Conservation (phyloP, 495 filamentous ascomycete species). For the Penicillium steckii region DNA sequence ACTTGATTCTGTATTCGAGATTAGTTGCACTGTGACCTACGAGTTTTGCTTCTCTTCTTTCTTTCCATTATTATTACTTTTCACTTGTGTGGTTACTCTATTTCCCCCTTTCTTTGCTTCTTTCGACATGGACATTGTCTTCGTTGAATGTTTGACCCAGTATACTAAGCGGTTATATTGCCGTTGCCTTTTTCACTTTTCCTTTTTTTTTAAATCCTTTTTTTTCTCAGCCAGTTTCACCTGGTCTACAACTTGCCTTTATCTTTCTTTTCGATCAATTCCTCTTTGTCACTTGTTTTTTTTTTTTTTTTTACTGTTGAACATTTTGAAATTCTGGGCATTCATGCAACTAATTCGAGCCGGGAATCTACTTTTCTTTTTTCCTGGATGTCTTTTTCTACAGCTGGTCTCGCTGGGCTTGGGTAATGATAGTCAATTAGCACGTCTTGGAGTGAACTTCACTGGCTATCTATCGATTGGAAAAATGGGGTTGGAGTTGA, state of each 20-base stretch:
- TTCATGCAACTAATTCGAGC: not conserved
- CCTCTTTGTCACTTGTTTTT: not conserved
- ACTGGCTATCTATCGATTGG: too few relatives aligned
- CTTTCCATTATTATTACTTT: constrained; percentile 35
- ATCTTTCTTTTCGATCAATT: not conserved
- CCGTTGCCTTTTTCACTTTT: not conserved
- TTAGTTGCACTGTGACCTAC: constrained; percentile 37
- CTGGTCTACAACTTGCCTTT: not conserved
- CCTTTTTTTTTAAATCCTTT: not conserved
- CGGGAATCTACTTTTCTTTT: constrained; percentile 12
- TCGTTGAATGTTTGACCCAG: constrained; percentile 1
- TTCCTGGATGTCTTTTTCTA: not conserved
- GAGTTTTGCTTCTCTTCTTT: constrained; percentile 30
- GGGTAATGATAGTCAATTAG: too few relatives aligned
- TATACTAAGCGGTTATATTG: constrained; percentile 2
- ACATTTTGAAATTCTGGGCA: constrained; percentile 1
- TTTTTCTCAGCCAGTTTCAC: not conserved
- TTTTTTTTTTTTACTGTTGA: not conserved
- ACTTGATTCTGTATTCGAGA: constrained; percentile 32
- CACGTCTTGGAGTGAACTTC: too few relatives aligned
- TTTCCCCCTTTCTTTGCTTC: constrained; percentile 17
- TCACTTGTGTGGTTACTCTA: constrained; percentile 37
- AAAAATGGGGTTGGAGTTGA: too few relatives aligned
- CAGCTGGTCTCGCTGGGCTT: not conserved
- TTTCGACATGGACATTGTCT: constrained; percentile 5